Base-by-base conservation (phyloP, 331 rosid species). In the Spiraea crenata region DNA sequence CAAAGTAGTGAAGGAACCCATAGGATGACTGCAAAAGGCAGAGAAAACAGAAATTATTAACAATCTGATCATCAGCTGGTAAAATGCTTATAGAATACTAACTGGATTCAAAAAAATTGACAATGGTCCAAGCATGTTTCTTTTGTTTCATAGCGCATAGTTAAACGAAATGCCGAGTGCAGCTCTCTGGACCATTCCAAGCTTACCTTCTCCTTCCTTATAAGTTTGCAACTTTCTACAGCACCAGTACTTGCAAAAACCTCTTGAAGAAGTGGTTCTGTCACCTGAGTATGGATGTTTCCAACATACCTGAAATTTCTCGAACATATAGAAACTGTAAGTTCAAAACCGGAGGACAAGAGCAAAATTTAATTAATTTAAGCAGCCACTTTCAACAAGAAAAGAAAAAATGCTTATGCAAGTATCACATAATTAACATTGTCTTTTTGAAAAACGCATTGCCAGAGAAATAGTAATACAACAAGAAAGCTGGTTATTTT, bases 221-320 rank as follows among this genome's bases (percentile, higher is more conserved):
- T 85, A 74, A 93, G 97, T 73, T 93, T 91, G 81, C 97, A 91
- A 74, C 90, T 88, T 85, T 93, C 99, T 54, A 93, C 96, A 15
- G 87, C 95, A 52, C 99, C 99, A 52, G 96, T 87, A 79, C 91
- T 89, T 6, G 89, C 87, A 66, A 93, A 93, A 76, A 93, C 99
- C 86, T 91, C 99, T 91, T 91, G 99, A 81, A 93, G 88, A 77
- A 93, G 99, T 10, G 95, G 99, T 70, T 93, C 99, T 10, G 97
- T 93, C 56, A 93, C 99, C 75, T 91, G 97, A 5, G 92, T 78
- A 72, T 93, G 99, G 83, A 93, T 87, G 73, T 93, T 93, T 19
- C 97, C 97, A 31, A 93, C 96, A 49, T 91, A 93, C 83, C 99
- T 93, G 96, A 84, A 67, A 81, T 84, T 84, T 85, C 79, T 76